Evolutionary conservation across 345 rosid genomes (phyloP).

Genomic region (Iberis pinnata): DNA sequence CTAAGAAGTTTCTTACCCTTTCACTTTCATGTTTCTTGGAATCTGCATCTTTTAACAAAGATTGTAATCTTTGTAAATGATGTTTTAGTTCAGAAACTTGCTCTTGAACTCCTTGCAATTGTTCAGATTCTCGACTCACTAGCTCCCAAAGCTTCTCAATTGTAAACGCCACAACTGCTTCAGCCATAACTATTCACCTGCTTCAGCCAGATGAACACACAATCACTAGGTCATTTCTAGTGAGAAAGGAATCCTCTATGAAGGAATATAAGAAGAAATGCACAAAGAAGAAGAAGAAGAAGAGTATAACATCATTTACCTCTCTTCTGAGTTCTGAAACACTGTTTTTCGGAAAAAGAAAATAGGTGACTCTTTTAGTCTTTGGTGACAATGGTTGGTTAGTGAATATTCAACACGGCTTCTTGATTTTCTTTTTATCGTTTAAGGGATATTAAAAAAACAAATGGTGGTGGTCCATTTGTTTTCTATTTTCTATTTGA

Average conservation of each 20-base stretch:
- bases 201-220: neutral
- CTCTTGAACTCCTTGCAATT: conserved; percentile 1
- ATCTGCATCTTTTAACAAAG: conserved; percentile 30
- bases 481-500: too few relatives aligned
- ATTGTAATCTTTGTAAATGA: conserved; percentile 24
- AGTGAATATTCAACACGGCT: neutral
- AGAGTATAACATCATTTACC: neutral
- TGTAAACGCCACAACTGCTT: conserved; percentile 23
- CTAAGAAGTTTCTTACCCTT: conserved; percentile 27
- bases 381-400: neutral
- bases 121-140: conserved; percentile 14
- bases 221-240: neutral
- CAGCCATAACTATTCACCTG: conserved; percentile 11
- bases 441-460: neutral
- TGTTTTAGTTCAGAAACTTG: conserved; percentile 13
- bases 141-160: conserved; percentile 23
- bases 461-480: too few relatives aligned
- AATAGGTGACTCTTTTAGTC: neutral
- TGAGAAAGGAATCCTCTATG: neutral
- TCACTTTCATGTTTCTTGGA: conserved; percentile 28
- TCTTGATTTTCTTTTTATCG: neutral
- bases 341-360: neutral
- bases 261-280: neutral
- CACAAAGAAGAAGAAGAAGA: neutral
- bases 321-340: neutral